A percentile compares a stretch with the other conserved stretches of the same genome.
Evolutionary conservation across 2,329 filamentous ascomycete genomes (phyloP).

Genomic region (Aureobasidium uvarum): DNA sequence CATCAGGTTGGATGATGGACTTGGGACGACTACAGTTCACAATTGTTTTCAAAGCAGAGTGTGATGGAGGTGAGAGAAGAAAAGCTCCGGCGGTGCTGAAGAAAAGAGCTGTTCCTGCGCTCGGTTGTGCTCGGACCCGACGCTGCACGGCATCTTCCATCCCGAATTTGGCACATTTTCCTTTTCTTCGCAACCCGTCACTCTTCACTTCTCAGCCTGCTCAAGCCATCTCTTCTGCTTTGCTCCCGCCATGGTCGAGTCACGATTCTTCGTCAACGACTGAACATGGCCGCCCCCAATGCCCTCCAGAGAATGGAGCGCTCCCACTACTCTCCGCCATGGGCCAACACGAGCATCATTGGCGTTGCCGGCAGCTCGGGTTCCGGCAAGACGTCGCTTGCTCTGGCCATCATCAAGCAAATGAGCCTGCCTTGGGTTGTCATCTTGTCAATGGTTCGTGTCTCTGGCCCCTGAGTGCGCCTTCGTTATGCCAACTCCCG

Average conservation of each 20-base stretch:
- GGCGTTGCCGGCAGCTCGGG: constrained; percentile 94
- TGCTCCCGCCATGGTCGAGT: constrained; percentile 23
- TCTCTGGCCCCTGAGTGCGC: constrained; percentile 6
- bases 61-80: constrained; percentile 5
- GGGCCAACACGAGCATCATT: constrained; percentile 95
- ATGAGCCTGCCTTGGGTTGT: constrained; percentile 97
- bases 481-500: constrained; percentile 11
- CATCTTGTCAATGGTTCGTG: constrained; percentile 85
- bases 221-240: constrained; percentile 19
- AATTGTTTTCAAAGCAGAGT: constrained; percentile 4
- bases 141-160: constrained; percentile 4
- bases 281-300: constrained; percentile 20
- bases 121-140: constrained; percentile 13
- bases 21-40: constrained; percentile 5
- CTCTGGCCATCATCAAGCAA: constrained; percentile 83
- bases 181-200: constrained; percentile 10
- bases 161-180: not conserved
- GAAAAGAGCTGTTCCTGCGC: constrained; percentile 6
- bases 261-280: constrained; percentile 20
- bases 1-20: constrained; percentile 27
- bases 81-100: not conserved
- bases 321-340: constrained; percentile 86
- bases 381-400: constrained; percentile 91
- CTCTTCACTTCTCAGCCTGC: constrained; percentile 9
- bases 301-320: constrained; percentile 31